phyloP scores from a whole-genome alignment of 2,329 filamentous ascomycete genomes.

The Verticillium nubilum region DNA sequence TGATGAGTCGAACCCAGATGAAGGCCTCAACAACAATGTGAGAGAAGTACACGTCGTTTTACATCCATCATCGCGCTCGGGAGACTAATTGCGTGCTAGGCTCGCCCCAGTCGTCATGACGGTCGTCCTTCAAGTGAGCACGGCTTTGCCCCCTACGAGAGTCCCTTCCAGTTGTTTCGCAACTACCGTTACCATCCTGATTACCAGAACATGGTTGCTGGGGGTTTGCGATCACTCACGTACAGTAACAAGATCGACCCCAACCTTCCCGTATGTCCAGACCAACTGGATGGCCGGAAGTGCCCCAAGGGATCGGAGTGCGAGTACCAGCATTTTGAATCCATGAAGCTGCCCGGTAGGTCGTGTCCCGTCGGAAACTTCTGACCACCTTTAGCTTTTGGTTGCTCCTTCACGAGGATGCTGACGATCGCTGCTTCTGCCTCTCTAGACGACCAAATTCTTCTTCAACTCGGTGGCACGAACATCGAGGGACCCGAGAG shows the following conservation, averaged over 20 bases:
- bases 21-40: slow-evolving; percentile 16
- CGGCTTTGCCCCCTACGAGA: slow-evolving; percentile 61
- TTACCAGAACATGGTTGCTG: slow-evolving; percentile 62
- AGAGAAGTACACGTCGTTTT: slow-evolving; percentile 39
- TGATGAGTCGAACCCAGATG: slow-evolving; percentile 16
- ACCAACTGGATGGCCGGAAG: slow-evolving; percentile 61
- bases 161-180: slow-evolving; percentile 75
- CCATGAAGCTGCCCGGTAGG: slow-evolving; percentile 71
- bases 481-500: slow-evolving; percentile 58
- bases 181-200: slow-evolving; percentile 85
- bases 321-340: slow-evolving; percentile 71
- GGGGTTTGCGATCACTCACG: slow-evolving; percentile 82
- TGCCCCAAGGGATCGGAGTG: slow-evolving; percentile 71
- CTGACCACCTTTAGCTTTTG: slow-evolving; percentile 3
- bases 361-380: slow-evolving; percentile 22
- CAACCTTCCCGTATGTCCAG: slow-evolving; percentile 67
- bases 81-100: background rate
- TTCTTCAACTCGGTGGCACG: slow-evolving; percentile 64
- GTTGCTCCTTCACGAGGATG: background rate
- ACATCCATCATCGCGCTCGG: background rate
- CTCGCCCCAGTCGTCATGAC: background rate
- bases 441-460: slow-evolving; percentile 63
- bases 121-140: background rate
- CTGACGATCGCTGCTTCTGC: slow-evolving; percentile 1
- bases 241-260: slow-evolving; percentile 89